Percentiles rank a stretch among this genome's conserved stretches.
phyloP scores from a whole-genome alignment of 163 green algal species.

The Botryococcus braunii region DNA sequence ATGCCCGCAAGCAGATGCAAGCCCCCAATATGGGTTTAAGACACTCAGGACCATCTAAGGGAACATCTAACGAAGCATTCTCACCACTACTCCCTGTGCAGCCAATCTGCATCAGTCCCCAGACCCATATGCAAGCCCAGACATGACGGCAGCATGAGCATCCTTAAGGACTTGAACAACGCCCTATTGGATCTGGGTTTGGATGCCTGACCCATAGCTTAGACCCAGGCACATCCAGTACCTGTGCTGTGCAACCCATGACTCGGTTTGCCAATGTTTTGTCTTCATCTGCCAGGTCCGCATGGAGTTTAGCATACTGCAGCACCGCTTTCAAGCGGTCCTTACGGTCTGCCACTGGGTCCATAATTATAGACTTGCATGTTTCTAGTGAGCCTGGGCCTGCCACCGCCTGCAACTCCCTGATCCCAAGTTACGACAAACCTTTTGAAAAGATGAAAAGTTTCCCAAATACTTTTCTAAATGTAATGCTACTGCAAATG shows the following conservation, averaged over 20 bases:
- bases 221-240: slow-evolving; percentile 2
- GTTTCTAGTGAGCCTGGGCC: too few species aligned
- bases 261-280: slow-evolving; percentile 61
- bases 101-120: neutral
- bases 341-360: too few species aligned
- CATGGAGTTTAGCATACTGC: too few species aligned
- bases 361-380: too few species aligned
- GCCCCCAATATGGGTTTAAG: neutral
- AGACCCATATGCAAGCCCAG: neutral
- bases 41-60: neutral
- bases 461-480: too few species aligned
- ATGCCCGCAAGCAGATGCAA: neutral
- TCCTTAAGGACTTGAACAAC: neutral
- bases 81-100: neutral
- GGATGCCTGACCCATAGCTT: neutral
- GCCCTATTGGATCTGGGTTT: neutral
- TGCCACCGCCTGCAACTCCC: too few species aligned
- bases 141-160: neutral
- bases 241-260: slow-evolving; percentile 80
- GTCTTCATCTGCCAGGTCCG: too few species aligned
- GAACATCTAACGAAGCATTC: neutral
- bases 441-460: too few species aligned
- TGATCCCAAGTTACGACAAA: too few species aligned
- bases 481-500: too few species aligned
- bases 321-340: too few species aligned